Percentiles rank a stretch among this genome's conserved stretches.
These are phyloP conservation scores for Acidiella bohemica DNA, from an alignment of 495 filamentous ascomycete genomes.

Conservation along the genomic window DNA sequence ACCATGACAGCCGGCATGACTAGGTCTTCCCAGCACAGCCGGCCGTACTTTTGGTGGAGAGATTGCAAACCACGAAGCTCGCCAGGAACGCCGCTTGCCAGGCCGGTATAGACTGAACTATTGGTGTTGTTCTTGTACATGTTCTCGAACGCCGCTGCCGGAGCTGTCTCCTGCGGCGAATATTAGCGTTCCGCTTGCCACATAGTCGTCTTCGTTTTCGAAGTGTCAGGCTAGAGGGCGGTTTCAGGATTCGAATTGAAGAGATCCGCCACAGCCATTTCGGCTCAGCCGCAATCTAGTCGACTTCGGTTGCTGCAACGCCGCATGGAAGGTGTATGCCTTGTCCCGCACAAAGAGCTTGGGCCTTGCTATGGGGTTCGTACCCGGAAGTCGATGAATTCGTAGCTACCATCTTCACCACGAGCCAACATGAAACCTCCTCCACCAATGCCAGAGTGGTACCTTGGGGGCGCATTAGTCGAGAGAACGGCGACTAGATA, in stretches of 20 bases:
- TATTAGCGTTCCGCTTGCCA: no score
- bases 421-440: slow-evolving; percentile 80
- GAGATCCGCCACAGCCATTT: no score
- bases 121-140: slow-evolving; percentile 51
- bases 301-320: no score
- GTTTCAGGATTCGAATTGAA: no score
- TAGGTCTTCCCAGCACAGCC: slow-evolving; percentile 54
- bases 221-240: no score
- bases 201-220: no score
- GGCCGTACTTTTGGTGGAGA: slow-evolving; percentile 60
- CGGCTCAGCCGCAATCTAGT: no score
- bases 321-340: no score
- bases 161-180: slow-evolving; percentile 80
- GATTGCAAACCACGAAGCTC: slow-evolving; percentile 67
- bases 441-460: slow-evolving; percentile 59
- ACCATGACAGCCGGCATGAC: slow-evolving; percentile 59
- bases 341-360: no score
- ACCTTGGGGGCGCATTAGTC: no score
- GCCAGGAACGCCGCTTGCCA: slow-evolving; percentile 71
- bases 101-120: slow-evolving; percentile 39
- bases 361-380: no score
- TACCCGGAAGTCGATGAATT: slow-evolving; percentile 73
- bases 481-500: no score
- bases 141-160: slow-evolving; percentile 58
- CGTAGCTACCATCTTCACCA: slow-evolving; percentile 44